phyloP scores from a whole-genome alignment of 371 early-diverging fungal species.

The Smittium culicis region DNA sequence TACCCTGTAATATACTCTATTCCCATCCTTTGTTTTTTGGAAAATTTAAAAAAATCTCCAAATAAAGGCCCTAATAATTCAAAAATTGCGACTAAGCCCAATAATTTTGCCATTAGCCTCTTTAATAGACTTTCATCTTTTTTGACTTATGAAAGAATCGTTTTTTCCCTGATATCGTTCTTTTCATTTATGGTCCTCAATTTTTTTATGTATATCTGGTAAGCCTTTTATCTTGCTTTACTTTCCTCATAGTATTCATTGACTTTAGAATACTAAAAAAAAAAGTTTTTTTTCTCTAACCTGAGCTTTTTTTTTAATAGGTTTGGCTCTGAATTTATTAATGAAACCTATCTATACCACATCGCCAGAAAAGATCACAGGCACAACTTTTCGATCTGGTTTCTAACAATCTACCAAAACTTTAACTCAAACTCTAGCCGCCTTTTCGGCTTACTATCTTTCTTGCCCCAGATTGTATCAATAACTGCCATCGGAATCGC shows the following conservation, averaged over 20 bases:
- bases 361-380: slow-evolving; percentile 90
- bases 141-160: slow-evolving; percentile 34
- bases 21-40: slow-evolving; percentile 47
- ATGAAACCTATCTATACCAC: slow-evolving; percentile 89
- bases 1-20: slow-evolving; percentile 87
- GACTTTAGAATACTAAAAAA: neutral
- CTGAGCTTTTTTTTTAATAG: slow-evolving; percentile 1
- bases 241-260: neutral
- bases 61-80: slow-evolving; percentile 24
- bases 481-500: slow-evolving; percentile 41
- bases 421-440: slow-evolving; percentile 32
- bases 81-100: slow-evolving; percentile 22
- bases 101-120: no score
- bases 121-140: neutral
- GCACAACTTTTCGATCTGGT: slow-evolving; percentile 95
- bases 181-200: slow-evolving; percentile 52
- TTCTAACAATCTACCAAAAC: slow-evolving; percentile 77
- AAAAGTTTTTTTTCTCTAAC: no score
- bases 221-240: neutral
- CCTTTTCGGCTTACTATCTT: slow-evolving; percentile 26
- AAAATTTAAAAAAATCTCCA: neutral
- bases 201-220: slow-evolving; percentile 44
- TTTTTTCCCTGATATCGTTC: slow-evolving; percentile 57
- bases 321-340: slow-evolving; percentile 73
- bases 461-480: slow-evolving; percentile 28